Percentiles rank a stretch among this genome's conserved stretches.
Conservation (phyloP, 2,329 filamentous ascomycete species). For the Clonostachys sp. region DNA sequence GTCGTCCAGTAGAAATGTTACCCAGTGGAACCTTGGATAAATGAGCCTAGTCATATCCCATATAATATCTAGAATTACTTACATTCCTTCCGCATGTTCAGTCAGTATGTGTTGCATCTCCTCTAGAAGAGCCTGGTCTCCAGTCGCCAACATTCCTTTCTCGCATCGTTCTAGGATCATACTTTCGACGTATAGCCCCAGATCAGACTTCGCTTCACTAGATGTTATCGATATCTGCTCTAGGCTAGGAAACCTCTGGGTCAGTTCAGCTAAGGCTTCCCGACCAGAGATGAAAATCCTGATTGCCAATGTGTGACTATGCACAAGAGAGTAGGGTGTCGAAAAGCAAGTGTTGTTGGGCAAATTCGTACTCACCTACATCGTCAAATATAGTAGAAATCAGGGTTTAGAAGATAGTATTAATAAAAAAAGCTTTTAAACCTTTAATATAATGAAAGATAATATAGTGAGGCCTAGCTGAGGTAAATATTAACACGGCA, state of each 20-base stretch:
- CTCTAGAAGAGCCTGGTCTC: conserved; percentile 8
- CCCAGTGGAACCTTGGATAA: conserved; percentile 30
- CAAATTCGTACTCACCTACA: conserved; percentile 21
- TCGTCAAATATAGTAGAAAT: no score
- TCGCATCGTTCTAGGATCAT: conserved; percentile 2
- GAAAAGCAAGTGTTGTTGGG: conserved; percentile 9
- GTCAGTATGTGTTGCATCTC: conserved; percentile 18
- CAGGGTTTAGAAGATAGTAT: no score
- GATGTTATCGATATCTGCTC: not conserved
- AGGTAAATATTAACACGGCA: conserved; percentile 25
- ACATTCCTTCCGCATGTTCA: conserved; percentile 25
- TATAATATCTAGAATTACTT: conserved; percentile 3
- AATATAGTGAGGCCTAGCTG: no score
- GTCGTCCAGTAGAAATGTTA: conserved; percentile 25
- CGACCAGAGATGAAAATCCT: conserved; percentile 20
- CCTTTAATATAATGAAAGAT: no score
- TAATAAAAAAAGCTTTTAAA: no score
- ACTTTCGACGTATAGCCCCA: conserved; percentile 5
- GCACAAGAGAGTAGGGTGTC: not conserved
- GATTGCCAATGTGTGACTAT: not conserved
- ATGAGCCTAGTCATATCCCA: not conserved
- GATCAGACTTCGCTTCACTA: conserved; percentile 2
- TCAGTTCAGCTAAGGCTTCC: conserved; percentile 11
- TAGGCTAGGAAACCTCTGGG: conserved; percentile 3
- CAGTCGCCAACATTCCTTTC: conserved; percentile 8